Conservation (phyloP, 75 land plant species). For the Sequoia sempervirens region DNA sequence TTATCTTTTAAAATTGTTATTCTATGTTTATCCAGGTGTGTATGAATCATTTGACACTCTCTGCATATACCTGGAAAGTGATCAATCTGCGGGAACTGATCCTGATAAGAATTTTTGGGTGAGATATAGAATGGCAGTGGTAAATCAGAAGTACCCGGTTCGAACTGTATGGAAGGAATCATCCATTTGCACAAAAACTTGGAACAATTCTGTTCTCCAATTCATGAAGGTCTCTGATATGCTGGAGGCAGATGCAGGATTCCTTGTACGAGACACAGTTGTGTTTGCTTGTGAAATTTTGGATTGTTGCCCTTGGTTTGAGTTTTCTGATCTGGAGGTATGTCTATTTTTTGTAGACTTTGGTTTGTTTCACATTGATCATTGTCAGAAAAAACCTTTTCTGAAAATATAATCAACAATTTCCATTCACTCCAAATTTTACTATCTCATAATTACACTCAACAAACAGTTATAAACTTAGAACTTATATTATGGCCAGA, state of each 20-base stretch:
- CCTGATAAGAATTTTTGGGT: slow-evolving; percentile 97
- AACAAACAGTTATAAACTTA: not conserved
- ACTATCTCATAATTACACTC: not conserved
- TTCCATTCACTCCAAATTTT: not conserved
- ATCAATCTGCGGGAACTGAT: slow-evolving; percentile 85
- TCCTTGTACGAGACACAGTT: slow-evolving; percentile 88
- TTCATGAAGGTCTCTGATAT: slow-evolving; percentile 98
- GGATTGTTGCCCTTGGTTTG: slow-evolving; percentile 99
- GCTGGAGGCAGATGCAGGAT: slow-evolving; percentile 93
- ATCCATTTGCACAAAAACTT: slow-evolving; percentile 97
- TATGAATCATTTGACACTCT: slow-evolving; percentile 98
- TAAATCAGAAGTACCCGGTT: slow-evolving; percentile 85
- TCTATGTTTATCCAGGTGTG: slow-evolving; percentile 63
- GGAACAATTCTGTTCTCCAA: slow-evolving; percentile 99
- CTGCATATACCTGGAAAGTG: slow-evolving; percentile 94
- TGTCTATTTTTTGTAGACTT: slow-evolving; percentile 10
- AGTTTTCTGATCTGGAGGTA: slow-evolving; percentile 97
- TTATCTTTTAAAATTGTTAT: not conserved
- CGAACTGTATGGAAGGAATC: slow-evolving; percentile 96
- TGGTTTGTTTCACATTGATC: not conserved
- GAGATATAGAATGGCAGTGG: slow-evolving; percentile 87
- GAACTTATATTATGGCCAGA: not conserved
- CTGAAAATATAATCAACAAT: not conserved
- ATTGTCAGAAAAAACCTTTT: not conserved
- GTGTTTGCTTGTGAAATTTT: slow-evolving; percentile 92